Evolutionary conservation across 2,329 filamentous ascomycete species (phyloP), one percentile per base, ranked within the genome.

Genomic region (Cadophora sp.): DNA sequence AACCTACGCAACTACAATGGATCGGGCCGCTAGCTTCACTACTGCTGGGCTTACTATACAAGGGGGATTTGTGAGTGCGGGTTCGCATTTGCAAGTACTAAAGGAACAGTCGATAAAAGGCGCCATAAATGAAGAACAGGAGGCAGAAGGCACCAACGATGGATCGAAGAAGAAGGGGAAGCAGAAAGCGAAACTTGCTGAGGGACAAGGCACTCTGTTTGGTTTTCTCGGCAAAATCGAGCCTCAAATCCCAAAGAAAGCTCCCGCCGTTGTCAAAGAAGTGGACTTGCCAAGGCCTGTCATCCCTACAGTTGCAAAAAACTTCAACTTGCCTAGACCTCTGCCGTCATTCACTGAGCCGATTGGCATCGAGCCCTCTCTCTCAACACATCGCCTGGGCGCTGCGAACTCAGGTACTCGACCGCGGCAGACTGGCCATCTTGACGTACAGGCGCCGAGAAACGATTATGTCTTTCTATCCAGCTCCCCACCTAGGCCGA

Each of bases 1-100:
- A 66, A 59, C 73, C 1, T 86, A 87, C 66, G 73, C 79, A 4
- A 90, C 88, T 5, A 91, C 88, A 0, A 91, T 91, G 87, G 84
- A 87, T 55, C 80, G 83, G 63, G 79, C 83, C 0, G 80, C 84
- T 0, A 88, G 86, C 0, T 92, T 92, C 70, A 87, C 86, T n/a
- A 86, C 86, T 11, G 87, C 88, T 2, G 65, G 65, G 16, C 27
- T 64, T 20, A 64, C 65, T 24, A 18, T 65, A 58, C 64, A 62
- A 18, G 55, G 55, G 41, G 73, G 74, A 0, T 78, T 78, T 65
- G 67, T 76, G 8, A 76, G 70, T 61, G 74, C 75, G 6, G 68
- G 74, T 1, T 72, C 72, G 24, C 73, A 77, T 68, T 68, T 78
- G 51, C 70, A 75, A 24, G 69, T 73, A 7, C 66, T 79, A 16